Base-by-base conservation (phyloP, 805 yeast species). In the Candida glaebosa region DNA sequence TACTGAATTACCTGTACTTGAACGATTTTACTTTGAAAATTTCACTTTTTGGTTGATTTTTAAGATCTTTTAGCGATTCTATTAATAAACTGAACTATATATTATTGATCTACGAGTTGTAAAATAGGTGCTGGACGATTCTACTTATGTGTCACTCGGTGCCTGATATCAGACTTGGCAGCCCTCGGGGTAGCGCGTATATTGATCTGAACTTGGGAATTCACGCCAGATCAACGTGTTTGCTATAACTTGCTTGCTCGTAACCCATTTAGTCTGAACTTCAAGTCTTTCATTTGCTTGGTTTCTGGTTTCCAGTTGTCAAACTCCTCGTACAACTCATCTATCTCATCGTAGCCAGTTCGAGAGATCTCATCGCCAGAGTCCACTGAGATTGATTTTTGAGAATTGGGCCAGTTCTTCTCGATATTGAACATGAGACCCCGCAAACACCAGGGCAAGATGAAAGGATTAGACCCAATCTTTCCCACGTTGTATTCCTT, bases 371-470 rank as follows among this genome's bases (percentile, higher is more conserved):
- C 64, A 20, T 49, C 61, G 52, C 54, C 71, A 48, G 42, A 68
- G 49, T 51, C 53, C 51, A 57, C 56, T 49, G 62, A 34, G 40
- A 56, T 40, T 48, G 53, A 57, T 33, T 61, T 62, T 40, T 68
- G 66, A 9, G 81, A 81, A 37, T 60, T 60, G 16, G 76, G 69
- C 62, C 72, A 64, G 47, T 69, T 74, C 46, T 60, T 70, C 43
- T 73, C 75, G 0, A 82, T 74, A 49, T 69, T 95, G 48, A 78
- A 81, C 22, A 89, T 62, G 34, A 91, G 65, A 0, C 96, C 96
- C 34, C 96, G 67, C 65, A 89, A 77, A 53, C 95, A 85, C 96
- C 97, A 91, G 1, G 98, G 98, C 30, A 91, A 65, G 44, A 84
- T 80, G 54, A 77, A 91, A 0, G 96, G 96, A 60, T 91, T 90